A percentile compares a stretch with the other conserved stretches of the same genome.
Conservation (phyloP, 1,139 yeast species). For the Hanseniaspora sp. region DNA sequence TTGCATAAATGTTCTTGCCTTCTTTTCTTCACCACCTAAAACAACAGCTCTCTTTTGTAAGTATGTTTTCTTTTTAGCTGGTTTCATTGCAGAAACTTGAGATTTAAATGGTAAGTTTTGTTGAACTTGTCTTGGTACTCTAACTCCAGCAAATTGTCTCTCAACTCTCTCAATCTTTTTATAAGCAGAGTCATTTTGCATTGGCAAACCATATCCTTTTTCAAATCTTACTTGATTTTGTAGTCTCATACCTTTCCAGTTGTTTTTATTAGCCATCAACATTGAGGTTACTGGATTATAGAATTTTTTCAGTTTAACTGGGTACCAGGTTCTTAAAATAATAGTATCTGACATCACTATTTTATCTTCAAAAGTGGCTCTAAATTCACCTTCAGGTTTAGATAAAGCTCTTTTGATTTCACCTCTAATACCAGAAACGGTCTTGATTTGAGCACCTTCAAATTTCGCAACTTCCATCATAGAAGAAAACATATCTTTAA, state of each 20-base stretch:
- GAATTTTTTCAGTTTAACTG: slow-evolving; percentile 77
- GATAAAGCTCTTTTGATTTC: slow-evolving; percentile 91
- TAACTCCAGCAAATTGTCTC: slow-evolving; percentile 74
- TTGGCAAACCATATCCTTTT: slow-evolving; percentile 53
- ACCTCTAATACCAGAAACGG: slow-evolving; percentile 95
- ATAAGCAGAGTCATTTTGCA: slow-evolving; percentile 56
- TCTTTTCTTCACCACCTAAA: slow-evolving; percentile 83
- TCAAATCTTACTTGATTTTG: slow-evolving; percentile 90
- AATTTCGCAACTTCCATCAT: slow-evolving; percentile 92
- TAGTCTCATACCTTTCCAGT: slow-evolving; percentile 93
- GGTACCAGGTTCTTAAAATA: slow-evolving; percentile 92
- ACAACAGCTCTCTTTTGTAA: slow-evolving; percentile 90
- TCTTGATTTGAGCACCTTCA: slow-evolving; percentile 93
- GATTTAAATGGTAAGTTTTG: slow-evolving; percentile 80
- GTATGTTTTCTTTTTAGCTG: slow-evolving; percentile 74
- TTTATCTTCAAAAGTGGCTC: slow-evolving; percentile 98
- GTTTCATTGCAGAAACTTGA: slow-evolving; percentile 78
- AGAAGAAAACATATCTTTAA: slow-evolving; percentile 90
- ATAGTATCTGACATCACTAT: slow-evolving; percentile 79
- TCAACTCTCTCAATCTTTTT: slow-evolving; percentile 76
- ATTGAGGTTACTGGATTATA: slow-evolving; percentile 94
- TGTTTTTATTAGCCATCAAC: slow-evolving; percentile 57
- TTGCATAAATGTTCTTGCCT: slow-evolving; percentile 80
- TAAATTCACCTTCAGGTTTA: slow-evolving; percentile 90
- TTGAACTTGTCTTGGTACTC: slow-evolving; percentile 71